Evolutionary conservation across 495 filamentous ascomycete genomes (phyloP), one percentile per base, ranked within the genome.

Genomic region (Xylaria telfairii): DNA sequence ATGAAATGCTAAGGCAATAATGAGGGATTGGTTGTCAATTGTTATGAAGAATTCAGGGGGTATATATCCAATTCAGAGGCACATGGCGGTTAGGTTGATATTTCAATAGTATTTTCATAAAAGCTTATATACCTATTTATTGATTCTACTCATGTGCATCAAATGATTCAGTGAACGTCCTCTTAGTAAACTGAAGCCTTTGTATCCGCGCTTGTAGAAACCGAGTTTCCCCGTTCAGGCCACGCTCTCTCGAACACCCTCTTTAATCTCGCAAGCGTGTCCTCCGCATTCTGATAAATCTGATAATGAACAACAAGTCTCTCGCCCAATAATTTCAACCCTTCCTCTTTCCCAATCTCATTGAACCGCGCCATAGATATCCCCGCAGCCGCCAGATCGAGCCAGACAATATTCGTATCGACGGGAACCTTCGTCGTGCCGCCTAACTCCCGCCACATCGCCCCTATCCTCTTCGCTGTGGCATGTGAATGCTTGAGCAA

Each of bases 401-500:
- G 72, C 95, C 94, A 98, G 19, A 96, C 89, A 92, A 97, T 97
- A 79, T 98, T 97, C 49, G 95, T 97, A 74, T 97, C 91, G 4
- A 91, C 90, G 9, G 89, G 89, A 39, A 89, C 80, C 47, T 76
- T 59, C 34, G 89, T 77, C 80, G 87, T 84, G 15, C 91, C 90
- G 1, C 91, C 92, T 17, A 90, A 79, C 7, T 77, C 80, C 3
- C 80, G 86, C 92, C 92, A 94, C 68, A 87, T 79, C 32, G 83
- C 79, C 26, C 86, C 91, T 30, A 97, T 81, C 51, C 81, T 80
- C 80, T 88, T 90, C 1, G 59, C 59, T 3, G 34, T 62, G 21
- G n/a, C n/a, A 8, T 62, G 59, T 6, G 59, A 24, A 6, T 41
- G 94, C 93, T 74, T 75, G 47, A 97, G 83, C 74, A 88, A 84